Percentiles rank a stretch among this genome's conserved stretches.
phyloP scores from a whole-genome alignment of 352 stramenopile species.

The Plasmopara viticola region DNA sequence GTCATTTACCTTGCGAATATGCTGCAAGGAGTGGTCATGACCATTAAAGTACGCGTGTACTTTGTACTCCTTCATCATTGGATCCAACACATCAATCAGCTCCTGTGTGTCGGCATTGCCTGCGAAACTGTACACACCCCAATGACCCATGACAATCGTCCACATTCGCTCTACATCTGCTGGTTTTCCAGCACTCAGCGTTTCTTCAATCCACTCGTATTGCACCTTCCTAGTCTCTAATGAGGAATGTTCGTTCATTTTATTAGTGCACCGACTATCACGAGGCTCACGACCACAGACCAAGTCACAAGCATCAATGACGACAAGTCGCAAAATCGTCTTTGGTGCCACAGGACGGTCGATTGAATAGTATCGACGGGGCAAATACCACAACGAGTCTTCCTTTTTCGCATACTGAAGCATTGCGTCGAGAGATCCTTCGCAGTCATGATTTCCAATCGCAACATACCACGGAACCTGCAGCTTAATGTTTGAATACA shows the following conservation, averaged over 20 bases:
- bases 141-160: constrained; percentile 81
- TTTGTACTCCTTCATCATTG: constrained; percentile 71
- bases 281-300: constrained; percentile 76
- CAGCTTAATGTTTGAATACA: constrained; percentile 61
- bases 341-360: constrained; percentile 72
- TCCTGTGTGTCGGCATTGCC: constrained; percentile 76
- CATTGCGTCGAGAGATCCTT: constrained; percentile 78
- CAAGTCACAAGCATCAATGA: constrained; percentile 76
- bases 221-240: constrained; percentile 46
- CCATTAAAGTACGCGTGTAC: constrained; percentile 86
- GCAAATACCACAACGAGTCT: constrained; percentile 75
- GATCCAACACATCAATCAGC: constrained; percentile 64
- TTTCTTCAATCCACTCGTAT: constrained; percentile 74
- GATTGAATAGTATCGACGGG: constrained; percentile 70
- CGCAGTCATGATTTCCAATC: constrained; percentile 86
- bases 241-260: constrained; percentile 77
- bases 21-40: constrained; percentile 82
- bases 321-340: constrained; percentile 73
- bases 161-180: constrained; percentile 73
- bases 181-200: constrained; percentile 50
- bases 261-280: constrained; percentile 65
- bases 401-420: constrained; percentile 66
- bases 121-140: constrained; percentile 79
- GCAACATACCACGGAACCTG: constrained; percentile 82
- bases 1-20: constrained; percentile 50